Evolutionary conservation across 2,329 filamentous ascomycete species (phyloP), one percentile per base, ranked within the genome.

Genomic region (Stylonectria norvegica): DNA sequence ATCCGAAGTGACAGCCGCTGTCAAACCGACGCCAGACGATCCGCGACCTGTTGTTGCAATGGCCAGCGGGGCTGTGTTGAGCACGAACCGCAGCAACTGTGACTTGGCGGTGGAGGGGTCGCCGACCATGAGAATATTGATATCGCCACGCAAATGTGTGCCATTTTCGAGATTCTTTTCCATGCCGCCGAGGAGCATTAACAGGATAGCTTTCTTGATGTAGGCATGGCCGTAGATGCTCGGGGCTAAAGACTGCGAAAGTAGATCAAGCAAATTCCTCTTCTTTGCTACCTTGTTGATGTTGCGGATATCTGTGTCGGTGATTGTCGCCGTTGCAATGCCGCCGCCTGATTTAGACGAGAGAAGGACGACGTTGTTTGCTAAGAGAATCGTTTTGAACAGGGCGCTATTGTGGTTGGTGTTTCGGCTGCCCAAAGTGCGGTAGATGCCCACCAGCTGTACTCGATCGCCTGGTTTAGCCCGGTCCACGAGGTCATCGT

Each of bases 141-240:
- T 97, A 60, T 98, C 93, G 71, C 93, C 93, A 76, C 93, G 85
- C 62, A 98, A 70, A 78, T 98, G 93, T 1, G 93, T 97, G 43
- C 93, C 93, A 56, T 98, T 98, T 49, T 97, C 93, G 41, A 98
- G 68, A 58, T 98, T 98, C 75, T 98, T 98, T 72, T 98, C 93
- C 77, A 95, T 89, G 43, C 93, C 93, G 58, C 93, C 87, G 11
- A 98, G 73, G 19, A 98, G 76, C 87, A 97, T 94, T 34, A 98
- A 79, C 20, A 98, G 69, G 50, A 98, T 95, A 1, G 93, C 93
- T 67, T 94, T 96, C 68, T 98, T 98, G 69, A 98, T 94, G 63
- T 96, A 86, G 58, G 94, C 90, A 57, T 98, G 93, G 0, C 93
- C 93, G 58, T 89, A 96, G 43, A 98, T 98, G 68, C 90, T 96